Evolutionary conservation across 148 eudicot genomes (phyloP).

Genomic region (Diospyros kaki): DNA sequence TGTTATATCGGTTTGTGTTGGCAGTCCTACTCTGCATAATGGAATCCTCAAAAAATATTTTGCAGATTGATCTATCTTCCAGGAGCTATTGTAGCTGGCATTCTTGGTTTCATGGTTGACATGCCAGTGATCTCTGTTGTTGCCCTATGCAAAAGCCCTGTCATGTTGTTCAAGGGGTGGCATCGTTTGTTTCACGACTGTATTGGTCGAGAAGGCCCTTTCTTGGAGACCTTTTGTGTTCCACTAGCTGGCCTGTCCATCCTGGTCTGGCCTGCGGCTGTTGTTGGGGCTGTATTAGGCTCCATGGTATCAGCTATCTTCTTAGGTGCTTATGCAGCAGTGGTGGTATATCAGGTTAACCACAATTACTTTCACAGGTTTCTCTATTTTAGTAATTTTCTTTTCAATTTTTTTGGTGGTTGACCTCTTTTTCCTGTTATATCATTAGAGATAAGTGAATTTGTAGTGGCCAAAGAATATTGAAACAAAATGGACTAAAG

Average conservation of each 20-base stretch:
- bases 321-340: slow-evolving; percentile 83
- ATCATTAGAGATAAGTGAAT: background rate
- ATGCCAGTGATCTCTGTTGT: slow-evolving; percentile 62
- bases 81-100: slow-evolving; percentile 53
- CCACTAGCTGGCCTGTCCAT: slow-evolving; percentile 96
- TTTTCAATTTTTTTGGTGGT: background rate
- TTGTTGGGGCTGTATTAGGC: slow-evolving; percentile 74
- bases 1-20: background rate
- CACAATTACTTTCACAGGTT: slow-evolving; percentile 5
- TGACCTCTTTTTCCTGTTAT: background rate
- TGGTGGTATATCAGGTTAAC: slow-evolving; percentile 72
- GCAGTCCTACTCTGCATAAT: slow-evolving; percentile 1
- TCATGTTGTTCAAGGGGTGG: slow-evolving; percentile 97
- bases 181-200: slow-evolving; percentile 73
- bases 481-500: background rate
- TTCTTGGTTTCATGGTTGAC: slow-evolving; percentile 60
- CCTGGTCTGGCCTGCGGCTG: slow-evolving; percentile 92
- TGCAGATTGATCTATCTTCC: slow-evolving; percentile 72
- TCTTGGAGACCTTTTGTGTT: slow-evolving; percentile 91
- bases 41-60: background rate
- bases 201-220: slow-evolving; percentile 96
- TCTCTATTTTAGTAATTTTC: background rate
- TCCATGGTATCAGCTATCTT: slow-evolving; percentile 63
- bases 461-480: background rate
- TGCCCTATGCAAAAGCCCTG: slow-evolving; percentile 77